These are phyloP conservation scores for Emmonsiellopsis sp. DNA, from an alignment of 2,329 filamentous ascomycete genomes.

Conservation along the genomic window DNA sequence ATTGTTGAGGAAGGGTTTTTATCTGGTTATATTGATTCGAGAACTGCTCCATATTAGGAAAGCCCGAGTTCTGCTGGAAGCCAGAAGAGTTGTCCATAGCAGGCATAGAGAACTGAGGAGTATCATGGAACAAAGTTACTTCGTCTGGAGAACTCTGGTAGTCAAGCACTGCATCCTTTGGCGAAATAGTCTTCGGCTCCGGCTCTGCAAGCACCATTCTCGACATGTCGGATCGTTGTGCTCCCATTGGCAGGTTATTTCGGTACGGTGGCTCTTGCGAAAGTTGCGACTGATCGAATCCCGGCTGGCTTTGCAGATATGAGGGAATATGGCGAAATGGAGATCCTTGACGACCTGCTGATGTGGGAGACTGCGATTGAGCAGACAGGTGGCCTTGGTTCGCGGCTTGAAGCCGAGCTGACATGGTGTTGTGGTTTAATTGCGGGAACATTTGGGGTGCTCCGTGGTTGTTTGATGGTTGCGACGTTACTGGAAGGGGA, in stretches of 20 bases:
- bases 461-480: conserved; percentile 41
- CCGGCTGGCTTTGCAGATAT: conserved; percentile 41
- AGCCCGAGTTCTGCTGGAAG: conserved; percentile 28
- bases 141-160: conserved; percentile 70
- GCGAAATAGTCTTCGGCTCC: conserved; percentile 79
- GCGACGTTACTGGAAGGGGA: conserved; percentile 36
- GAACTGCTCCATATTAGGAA: conserved; percentile 11
- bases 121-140: conserved; percentile 47
- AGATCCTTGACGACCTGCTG: conserved; percentile 58
- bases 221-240: conserved; percentile 11
- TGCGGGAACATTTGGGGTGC: conserved; percentile 33
- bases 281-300: conserved; percentile 29
- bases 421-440: conserved; percentile 54
- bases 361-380: conserved; percentile 47
- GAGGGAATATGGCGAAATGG: conserved; percentile 70
- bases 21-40: conserved; percentile 5
- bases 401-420: conserved; percentile 67
- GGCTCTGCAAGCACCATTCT: conserved; percentile 18
- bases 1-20: conserved; percentile 9
- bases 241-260: conserved; percentile 25
- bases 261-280: conserved; percentile 32
- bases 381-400: conserved; percentile 64
- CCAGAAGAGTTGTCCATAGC: conserved; percentile 19
- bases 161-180: conserved; percentile 82
- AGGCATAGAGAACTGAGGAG: conserved; percentile 13